These are phyloP conservation scores for Heimioporus retisporus DNA, from an alignment of 1,284 basidiomycete genomes.

Conservation along the genomic window DNA sequence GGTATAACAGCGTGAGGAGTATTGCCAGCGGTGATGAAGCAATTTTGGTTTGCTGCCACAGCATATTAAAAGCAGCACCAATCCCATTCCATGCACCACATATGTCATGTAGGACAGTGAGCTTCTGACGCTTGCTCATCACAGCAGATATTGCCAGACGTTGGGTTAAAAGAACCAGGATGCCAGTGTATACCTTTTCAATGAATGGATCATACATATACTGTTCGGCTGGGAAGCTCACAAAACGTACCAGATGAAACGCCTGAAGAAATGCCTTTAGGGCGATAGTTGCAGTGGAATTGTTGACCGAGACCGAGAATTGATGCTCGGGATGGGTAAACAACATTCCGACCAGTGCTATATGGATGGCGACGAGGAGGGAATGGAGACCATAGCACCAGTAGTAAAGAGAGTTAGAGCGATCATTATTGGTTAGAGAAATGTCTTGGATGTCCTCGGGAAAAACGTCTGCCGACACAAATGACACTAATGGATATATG, in stretches of 20 bases:
- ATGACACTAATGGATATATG: no score
- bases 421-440: no score
- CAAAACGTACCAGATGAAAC: slow-evolving; percentile 13
- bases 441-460: no score
- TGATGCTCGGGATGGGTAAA: slow-evolving; percentile 16
- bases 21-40: slow-evolving; percentile 7
- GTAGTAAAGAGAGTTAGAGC: slow-evolving; percentile 8
- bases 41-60: slow-evolving; percentile 31
- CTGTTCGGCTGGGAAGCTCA: background rate
- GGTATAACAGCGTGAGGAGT: slow-evolving; percentile 14
- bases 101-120: slow-evolving; percentile 30
- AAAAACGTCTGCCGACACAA: no score
- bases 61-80: slow-evolving; percentile 18
- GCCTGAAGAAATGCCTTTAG: slow-evolving; percentile 12
- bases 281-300: background rate
- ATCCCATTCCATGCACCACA: slow-evolving; percentile 30
- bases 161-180: slow-evolving; percentile 23
- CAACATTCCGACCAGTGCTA: slow-evolving; percentile 7
- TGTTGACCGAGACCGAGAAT: slow-evolving; percentile 9
- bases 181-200: slow-evolving; percentile 22
- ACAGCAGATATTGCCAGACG: slow-evolving; percentile 7
- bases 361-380: slow-evolving; percentile 12
- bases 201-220: no score
- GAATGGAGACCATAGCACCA: slow-evolving; percentile 19
- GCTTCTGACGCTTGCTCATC: slow-evolving; percentile 17